These are phyloP conservation scores for Phytophthora chlamydospora DNA, from an alignment of 352 stramenopile genomes.

Conservation along the genomic window DNA sequence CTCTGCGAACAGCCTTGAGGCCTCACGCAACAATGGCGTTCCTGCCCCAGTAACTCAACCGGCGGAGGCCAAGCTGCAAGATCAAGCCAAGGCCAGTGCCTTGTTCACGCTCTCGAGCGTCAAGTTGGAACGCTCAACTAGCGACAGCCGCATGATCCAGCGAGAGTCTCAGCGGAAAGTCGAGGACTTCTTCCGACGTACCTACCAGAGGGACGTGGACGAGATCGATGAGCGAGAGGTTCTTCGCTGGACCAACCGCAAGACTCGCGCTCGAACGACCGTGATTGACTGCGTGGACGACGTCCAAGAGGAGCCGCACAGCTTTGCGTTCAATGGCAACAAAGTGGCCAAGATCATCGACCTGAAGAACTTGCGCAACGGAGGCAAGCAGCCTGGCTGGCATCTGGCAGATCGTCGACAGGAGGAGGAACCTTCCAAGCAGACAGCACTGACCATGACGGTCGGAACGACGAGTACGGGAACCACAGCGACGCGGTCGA, in stretches of 20 bases:
- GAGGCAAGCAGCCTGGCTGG: conserved; percentile 13
- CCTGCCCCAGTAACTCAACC: not conserved
- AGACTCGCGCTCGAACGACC: conserved; percentile 38
- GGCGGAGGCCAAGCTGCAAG: conserved; percentile 1
- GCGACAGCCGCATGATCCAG: conserved; percentile 45
- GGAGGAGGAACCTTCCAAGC: conserved; percentile 15
- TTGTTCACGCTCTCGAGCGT: conserved; percentile 15
- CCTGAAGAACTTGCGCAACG: conserved; percentile 33
- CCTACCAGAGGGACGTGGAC: conserved; percentile 29
- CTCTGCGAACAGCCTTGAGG: conserved; percentile 36
- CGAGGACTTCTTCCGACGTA: conserved; percentile 56
- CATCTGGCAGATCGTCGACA: conserved; percentile 14
- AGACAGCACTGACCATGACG: conserved; percentile 19
- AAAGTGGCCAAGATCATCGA: conserved; percentile 40
- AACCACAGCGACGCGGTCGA: conserved; percentile 31
- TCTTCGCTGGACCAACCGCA: conserved; percentile 23
- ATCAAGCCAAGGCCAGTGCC: not conserved
- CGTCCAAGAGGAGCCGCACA: conserved; percentile 17
- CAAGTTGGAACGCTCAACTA: conserved; percentile 32
- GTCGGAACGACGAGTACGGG: conserved; percentile 23
- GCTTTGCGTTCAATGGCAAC: conserved; percentile 12
- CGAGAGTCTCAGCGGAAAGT: conserved; percentile 49
- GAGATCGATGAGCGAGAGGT: conserved; percentile 30
- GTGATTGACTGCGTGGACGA: conserved; percentile 38
- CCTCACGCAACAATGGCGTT: conserved; percentile 11